A percentile compares a stretch with the other conserved stretches of the same genome.
Conservation (phyloP, 495 filamentous ascomycete genomes). For the Hyaloscypha variabilis region DNA sequence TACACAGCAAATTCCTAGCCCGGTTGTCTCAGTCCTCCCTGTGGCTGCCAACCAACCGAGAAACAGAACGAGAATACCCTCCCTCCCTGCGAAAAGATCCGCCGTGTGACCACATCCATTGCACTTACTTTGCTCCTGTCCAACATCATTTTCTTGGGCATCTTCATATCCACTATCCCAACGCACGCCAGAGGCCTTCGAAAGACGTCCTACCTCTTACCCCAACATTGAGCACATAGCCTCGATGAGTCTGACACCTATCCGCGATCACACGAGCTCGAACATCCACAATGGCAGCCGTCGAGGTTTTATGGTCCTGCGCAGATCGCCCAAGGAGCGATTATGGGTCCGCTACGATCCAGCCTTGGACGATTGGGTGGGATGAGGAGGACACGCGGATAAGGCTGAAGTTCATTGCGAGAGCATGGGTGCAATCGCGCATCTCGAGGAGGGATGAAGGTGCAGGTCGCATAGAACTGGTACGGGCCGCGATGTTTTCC, state of each 20-base stretch:
- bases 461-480: slow-evolving; percentile 27
- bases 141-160: slow-evolving; percentile 3
- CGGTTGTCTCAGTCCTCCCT: slow-evolving; percentile 18
- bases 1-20: slow-evolving; percentile 21
- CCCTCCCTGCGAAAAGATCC: slow-evolving; percentile 21
- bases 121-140: not conserved
- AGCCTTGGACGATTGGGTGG: slow-evolving; percentile 37
- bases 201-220: not conserved
- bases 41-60: slow-evolving; percentile 16
- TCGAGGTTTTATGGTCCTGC: slow-evolving; percentile 29
- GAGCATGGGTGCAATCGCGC: slow-evolving; percentile 37
- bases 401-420: slow-evolving; percentile 39
- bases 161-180: slow-evolving; percentile 11
- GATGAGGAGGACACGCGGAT: slow-evolving; percentile 41
- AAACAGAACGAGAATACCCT: slow-evolving; percentile 20
- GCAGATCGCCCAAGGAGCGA: slow-evolving; percentile 30
- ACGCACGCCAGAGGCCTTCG: not conserved
- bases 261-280: slow-evolving; percentile 30
- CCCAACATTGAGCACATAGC: slow-evolving; percentile 20
- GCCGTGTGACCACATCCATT: slow-evolving; percentile 28
- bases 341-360: slow-evolving; percentile 30
- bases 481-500: slow-evolving; percentile 25
- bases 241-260: slow-evolving; percentile 36
- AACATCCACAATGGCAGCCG: slow-evolving; percentile 34
- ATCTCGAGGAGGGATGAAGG: slow-evolving; percentile 30